Evolutionary conservation across 2,329 filamentous ascomycete species (phyloP).

Genomic region (Pseudocercospora eumusae): DNA sequence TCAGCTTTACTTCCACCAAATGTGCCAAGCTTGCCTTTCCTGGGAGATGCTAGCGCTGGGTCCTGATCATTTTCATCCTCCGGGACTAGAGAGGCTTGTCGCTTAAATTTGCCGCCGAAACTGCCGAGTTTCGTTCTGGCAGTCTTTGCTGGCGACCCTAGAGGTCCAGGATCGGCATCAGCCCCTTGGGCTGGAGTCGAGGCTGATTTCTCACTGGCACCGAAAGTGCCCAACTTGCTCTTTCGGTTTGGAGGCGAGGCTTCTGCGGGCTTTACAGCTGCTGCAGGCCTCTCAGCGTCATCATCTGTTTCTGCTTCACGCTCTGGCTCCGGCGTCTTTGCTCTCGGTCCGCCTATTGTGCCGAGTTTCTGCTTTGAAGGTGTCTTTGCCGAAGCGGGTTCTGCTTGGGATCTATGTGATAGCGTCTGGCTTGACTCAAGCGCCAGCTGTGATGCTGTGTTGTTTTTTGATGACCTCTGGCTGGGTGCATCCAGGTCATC

Average conservation of each 20-base stretch:
- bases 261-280: background rate
- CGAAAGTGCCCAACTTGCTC: conserved; percentile 15
- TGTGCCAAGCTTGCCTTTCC: conserved; percentile 12
- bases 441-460: conserved; percentile 19
- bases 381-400: background rate
- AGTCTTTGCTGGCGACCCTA: background rate
- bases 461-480: conserved; percentile 9
- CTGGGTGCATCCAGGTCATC: conserved; percentile 41
- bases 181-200: background rate
- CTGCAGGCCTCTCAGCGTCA: background rate
- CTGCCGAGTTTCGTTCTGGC: conserved; percentile 8
- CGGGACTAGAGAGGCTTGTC: background rate
- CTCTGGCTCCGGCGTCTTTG: background rate
- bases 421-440: conserved; percentile 8
- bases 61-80: background rate
- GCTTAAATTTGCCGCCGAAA: conserved; percentile 12
- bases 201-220: background rate
- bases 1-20: conserved; percentile 13
- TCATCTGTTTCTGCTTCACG: background rate
- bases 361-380: conserved; percentile 26
- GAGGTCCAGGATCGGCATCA: background rate
- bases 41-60: background rate
- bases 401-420: conserved; percentile 6
- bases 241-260: background rate
- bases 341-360: conserved; percentile 24